These are phyloP conservation scores for Brassica juncea DNA, from an alignment of 345 rosid genomes.

Conservation along the genomic window DNA sequence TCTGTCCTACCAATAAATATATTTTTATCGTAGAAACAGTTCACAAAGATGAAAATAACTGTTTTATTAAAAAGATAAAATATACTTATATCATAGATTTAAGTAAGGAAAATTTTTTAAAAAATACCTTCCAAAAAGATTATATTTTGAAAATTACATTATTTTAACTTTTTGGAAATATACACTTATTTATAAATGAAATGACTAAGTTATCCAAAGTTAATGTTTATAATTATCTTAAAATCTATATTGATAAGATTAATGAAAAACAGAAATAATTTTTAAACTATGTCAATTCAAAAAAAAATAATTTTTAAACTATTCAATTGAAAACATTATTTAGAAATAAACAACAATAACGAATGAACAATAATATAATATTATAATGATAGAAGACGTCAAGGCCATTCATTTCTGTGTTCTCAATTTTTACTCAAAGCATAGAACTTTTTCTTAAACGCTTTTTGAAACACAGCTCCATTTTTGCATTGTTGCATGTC, in stretches of 20 bases:
- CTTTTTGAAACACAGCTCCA: neutral
- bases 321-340: neutral
- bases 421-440: neutral
- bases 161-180: neutral
- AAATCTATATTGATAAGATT: no score
- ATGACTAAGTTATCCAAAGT: neutral
- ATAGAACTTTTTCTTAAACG: no score
- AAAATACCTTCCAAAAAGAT: neutral
- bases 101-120: neutral
- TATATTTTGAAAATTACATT: neutral
- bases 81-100: no score
- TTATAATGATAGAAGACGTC: neutral
- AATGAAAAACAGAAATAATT: neutral
- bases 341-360: neutral
- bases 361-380: neutral
- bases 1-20: no score
- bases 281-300: no score
- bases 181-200: neutral
- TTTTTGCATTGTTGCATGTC: neutral
- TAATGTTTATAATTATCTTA: neutral
- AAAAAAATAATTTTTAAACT: no score
- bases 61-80: no score
- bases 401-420: neutral
- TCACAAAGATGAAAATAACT: no score
- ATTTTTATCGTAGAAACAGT: no score